Conservation (phyloP, 31 red algal genomes). For the Endocladia muricata region DNA sequence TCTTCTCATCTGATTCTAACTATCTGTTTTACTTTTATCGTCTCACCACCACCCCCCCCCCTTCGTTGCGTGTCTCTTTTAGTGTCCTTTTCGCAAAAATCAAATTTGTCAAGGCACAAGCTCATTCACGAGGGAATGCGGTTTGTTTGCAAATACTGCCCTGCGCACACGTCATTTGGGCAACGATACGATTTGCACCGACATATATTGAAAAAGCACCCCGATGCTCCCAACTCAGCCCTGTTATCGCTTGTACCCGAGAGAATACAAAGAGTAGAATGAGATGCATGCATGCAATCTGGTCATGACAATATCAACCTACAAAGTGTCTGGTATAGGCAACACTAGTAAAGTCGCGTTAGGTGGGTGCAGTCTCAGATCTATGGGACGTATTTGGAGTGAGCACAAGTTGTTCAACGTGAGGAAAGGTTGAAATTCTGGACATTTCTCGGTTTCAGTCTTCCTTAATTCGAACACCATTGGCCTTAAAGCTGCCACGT, state of each 20-base stretch:
- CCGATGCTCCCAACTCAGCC: background rate
- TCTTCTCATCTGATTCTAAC: too few species aligned
- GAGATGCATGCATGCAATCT: too few species aligned
- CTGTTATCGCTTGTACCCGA: background rate
- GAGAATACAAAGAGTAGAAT: background rate
- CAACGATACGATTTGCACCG: slow-evolving; percentile 23
- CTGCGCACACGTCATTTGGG: background rate
- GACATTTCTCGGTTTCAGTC: background rate
- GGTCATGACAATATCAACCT: too few species aligned
- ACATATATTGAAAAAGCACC: slow-evolving; percentile 8
- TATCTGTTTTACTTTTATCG: too few species aligned
- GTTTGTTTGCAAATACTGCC: slow-evolving; percentile 13
- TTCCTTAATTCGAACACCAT: slow-evolving; percentile 23
- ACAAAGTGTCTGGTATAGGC: too few species aligned
- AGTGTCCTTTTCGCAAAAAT: slow-evolving; percentile 12
- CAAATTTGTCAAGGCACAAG: slow-evolving; percentile 9
- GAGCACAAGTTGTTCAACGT: too few species aligned
- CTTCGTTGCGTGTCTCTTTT: too few species aligned
- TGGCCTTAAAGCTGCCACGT: background rate
- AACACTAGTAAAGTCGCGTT: too few species aligned
- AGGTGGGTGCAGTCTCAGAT: too few species aligned
- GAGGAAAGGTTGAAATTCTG: too few species aligned
- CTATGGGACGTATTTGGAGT: too few species aligned
- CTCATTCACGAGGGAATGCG: slow-evolving; percentile 14
- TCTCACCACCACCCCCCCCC: too few species aligned